Conservation (phyloP, 78 protist species). For the Dictyostelium firmibasis region DNA sequence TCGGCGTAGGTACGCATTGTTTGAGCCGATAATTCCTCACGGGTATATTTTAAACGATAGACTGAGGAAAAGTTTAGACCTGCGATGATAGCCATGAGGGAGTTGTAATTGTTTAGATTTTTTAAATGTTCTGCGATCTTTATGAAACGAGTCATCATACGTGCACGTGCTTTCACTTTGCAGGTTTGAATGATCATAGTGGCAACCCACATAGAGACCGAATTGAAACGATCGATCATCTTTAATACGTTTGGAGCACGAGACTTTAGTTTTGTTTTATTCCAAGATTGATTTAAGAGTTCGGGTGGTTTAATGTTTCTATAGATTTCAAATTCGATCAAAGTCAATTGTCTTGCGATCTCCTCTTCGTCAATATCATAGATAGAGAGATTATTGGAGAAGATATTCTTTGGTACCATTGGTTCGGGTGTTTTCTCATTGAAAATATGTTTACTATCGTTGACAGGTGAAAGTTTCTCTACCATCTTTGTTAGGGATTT, state of each 20-base stretch:
- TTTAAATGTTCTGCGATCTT: constrained; percentile 76
- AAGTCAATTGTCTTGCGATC: constrained; percentile 83
- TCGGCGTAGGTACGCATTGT: constrained; percentile 19
- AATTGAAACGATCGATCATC: constrained; percentile 82
- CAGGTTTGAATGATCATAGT: constrained; percentile 68
- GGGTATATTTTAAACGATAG: constrained; percentile 82
- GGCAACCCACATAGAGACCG: constrained; percentile 86
- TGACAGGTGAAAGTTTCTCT: not conserved
- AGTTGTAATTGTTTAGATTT: constrained; percentile 81
- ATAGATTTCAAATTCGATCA: constrained; percentile 82
- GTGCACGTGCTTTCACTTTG: constrained; percentile 60
- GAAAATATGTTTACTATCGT: constrained; percentile 20
- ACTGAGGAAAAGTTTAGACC: constrained; percentile 85
- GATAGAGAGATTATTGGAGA: constrained; percentile 18
- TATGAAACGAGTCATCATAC: constrained; percentile 76
- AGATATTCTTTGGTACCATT: constrained; percentile 66
- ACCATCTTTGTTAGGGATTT: constrained; percentile 28
- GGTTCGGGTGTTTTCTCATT: constrained; percentile 76
- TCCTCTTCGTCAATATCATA: constrained; percentile 71
- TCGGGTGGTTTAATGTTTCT: constrained; percentile 85
- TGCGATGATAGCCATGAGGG: constrained; percentile 85
- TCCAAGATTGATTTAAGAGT: constrained; percentile 87
- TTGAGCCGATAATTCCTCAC: constrained; percentile 77
- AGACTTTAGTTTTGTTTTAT: constrained; percentile 65
- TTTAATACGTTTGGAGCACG: constrained; percentile 80